Conservation (phyloP, 225 moss, liverwort and hornwort species). For the Physcomitrellopsis africana region DNA sequence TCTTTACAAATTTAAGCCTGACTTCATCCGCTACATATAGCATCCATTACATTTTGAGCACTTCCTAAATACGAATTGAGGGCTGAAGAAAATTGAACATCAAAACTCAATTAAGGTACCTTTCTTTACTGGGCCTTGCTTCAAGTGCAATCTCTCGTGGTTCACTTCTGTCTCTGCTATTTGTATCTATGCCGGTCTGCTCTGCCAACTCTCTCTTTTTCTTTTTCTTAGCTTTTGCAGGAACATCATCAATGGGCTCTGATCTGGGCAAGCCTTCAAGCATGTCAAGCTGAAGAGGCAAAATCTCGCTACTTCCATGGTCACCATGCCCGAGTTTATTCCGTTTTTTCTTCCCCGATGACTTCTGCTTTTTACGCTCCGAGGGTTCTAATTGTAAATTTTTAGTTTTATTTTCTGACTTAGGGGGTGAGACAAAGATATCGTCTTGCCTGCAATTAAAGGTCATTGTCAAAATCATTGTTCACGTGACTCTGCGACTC, state of each 20-base stretch:
- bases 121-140: slow-evolving; percentile 32
- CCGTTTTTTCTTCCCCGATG: slow-evolving; percentile 42
- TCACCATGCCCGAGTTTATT: slow-evolving; percentile 34
- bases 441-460: slow-evolving; percentile 35
- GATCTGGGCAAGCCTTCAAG: slow-evolving; percentile 41
- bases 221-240: slow-evolving; percentile 47
- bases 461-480: slow-evolving; percentile 10
- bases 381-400: slow-evolving; percentile 23
- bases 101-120: slow-evolving; percentile 33
- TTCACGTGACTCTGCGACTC: background rate
- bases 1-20: no score
- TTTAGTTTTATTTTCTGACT: slow-evolving; percentile 11
- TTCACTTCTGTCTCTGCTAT: slow-evolving; percentile 23
- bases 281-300: slow-evolving; percentile 40
- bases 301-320: slow-evolving; percentile 35
- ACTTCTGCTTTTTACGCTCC: slow-evolving; percentile 39
- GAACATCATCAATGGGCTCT: slow-evolving; percentile 35
- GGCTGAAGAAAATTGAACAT: background rate
- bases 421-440: slow-evolving; percentile 23
- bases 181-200: slow-evolving; percentile 16
- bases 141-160: slow-evolving; percentile 26
- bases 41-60: no score
- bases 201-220: slow-evolving; percentile 44
- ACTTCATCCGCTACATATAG: slow-evolving; percentile 14
- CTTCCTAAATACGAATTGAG: background rate